phyloP scores from a whole-genome alignment of 2,329 filamentous ascomycete genomes.

The Nectriaceae sp. region DNA sequence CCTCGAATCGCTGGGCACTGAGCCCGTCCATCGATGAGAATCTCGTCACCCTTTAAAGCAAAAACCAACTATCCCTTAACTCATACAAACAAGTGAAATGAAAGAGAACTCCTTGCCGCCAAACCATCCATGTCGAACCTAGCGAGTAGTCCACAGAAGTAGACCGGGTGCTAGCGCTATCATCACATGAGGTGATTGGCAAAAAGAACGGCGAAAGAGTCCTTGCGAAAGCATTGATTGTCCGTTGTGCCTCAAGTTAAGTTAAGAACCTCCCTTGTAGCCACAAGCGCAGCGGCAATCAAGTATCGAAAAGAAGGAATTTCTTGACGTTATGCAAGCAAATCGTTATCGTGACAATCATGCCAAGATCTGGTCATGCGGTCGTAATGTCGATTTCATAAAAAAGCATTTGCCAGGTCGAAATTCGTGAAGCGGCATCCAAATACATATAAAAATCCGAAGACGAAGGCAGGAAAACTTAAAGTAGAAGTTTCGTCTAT shows the following conservation, averaged over 20 bases:
- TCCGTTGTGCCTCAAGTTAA: background rate
- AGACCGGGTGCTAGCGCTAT: background rate
- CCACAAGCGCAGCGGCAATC: background rate
- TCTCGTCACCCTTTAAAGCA: constrained; percentile 18
- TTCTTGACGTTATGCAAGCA: constrained; percentile 8
- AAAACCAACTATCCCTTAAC: constrained; percentile 24
- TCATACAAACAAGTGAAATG: constrained; percentile 27
- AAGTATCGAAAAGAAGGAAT: constrained; percentile 7
- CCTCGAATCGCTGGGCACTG: constrained; percentile 6
- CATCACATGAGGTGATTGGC: background rate
- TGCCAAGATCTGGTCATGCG: constrained; percentile 10
- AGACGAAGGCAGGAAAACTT: constrained; percentile 24
- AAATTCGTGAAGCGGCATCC: constrained; percentile 10
- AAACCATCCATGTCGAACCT: background rate
- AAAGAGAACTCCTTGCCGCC: constrained; percentile 8
- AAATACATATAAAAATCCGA: constrained; percentile 17
- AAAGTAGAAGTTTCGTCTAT: constrained; percentile 29
- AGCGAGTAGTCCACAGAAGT: background rate
- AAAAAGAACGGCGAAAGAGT: too few species aligned
- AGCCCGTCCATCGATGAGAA: constrained; percentile 16
- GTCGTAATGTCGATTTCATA: constrained; percentile 12
- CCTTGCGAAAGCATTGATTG: background rate
- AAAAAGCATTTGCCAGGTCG: background rate
- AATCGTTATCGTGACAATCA: constrained; percentile 17
- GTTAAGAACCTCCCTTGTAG: constrained; percentile 1